phyloP scores from a whole-genome alignment of 2,329 filamentous ascomycete genomes.

The Annulohypoxylon truncatum region DNA sequence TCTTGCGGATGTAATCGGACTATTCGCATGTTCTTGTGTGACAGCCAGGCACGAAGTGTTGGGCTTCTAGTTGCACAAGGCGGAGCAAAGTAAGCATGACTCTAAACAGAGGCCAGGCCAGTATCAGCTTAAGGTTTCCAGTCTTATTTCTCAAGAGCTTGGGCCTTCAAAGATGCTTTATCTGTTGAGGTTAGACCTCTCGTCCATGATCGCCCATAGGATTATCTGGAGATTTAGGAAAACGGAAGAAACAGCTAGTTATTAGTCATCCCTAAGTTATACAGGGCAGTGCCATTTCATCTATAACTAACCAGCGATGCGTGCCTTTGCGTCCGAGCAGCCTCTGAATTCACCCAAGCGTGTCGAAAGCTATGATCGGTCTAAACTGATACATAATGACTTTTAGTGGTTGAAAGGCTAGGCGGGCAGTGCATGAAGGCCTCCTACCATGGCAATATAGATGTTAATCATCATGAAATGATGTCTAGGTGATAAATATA shows the following conservation, averaged over 20 bases:
- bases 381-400: neutral
- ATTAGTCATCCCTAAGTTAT: neutral
- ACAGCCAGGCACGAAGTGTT: constrained; percentile 9
- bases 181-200: neutral
- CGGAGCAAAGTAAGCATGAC: neutral
- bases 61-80: neutral
- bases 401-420: neutral
- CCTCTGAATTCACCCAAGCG: neutral
- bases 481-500: neutral
- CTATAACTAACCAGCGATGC: neutral
- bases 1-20: constrained; percentile 33
- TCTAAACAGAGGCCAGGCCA: neutral
- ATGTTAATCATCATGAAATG: neutral
- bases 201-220: neutral
- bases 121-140: neutral
- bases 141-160: neutral
- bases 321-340: neutral
- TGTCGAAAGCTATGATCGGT: too few relatives aligned
- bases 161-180: neutral
- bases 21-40: constrained; percentile 27
- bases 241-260: neutral
- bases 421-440: neutral
- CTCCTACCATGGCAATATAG: neutral
- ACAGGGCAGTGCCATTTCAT: neutral
- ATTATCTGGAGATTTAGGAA: neutral